Conservation (phyloP, 495 filamentous ascomycete genomes). For the Neurospora tetrasperma region DNA sequence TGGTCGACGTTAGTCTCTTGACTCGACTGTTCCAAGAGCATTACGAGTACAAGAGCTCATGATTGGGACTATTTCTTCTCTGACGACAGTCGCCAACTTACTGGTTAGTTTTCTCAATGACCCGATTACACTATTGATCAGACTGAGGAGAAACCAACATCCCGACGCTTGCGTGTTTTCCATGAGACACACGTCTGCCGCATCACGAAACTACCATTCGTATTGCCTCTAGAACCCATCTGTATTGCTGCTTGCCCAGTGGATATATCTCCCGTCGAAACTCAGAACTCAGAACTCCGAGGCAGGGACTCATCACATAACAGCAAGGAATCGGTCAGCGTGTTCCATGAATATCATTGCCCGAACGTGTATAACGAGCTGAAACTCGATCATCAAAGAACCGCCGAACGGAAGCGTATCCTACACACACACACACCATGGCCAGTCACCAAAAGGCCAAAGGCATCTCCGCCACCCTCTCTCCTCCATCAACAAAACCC, state of each 20-base stretch:
- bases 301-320: not conserved
- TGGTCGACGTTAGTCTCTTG: not conserved
- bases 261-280: not conserved
- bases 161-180: not conserved
- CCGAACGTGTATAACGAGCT: not conserved
- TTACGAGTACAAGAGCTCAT: not conserved
- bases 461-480: not conserved
- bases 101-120: not conserved
- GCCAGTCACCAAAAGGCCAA: not conserved
- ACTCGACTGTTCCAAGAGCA: not conserved
- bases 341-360: not conserved
- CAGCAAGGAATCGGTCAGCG: not conserved
- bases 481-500: not conserved
- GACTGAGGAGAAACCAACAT: not conserved
- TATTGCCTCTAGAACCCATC: not conserved
- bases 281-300: not conserved
- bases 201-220: not conserved
- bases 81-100: not conserved
- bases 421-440: not conserved
- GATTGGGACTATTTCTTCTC: not conserved
- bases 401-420: not conserved
- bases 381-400: not conserved
- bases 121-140: not conserved
- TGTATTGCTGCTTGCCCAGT: not conserved
- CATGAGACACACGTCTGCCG: not conserved